Percentiles rank a stretch among this genome's conserved stretches.
Evolutionary conservation across 2,329 filamentous ascomycete genomes (phyloP).

Genomic region (Claviceps lovelessii): DNA sequence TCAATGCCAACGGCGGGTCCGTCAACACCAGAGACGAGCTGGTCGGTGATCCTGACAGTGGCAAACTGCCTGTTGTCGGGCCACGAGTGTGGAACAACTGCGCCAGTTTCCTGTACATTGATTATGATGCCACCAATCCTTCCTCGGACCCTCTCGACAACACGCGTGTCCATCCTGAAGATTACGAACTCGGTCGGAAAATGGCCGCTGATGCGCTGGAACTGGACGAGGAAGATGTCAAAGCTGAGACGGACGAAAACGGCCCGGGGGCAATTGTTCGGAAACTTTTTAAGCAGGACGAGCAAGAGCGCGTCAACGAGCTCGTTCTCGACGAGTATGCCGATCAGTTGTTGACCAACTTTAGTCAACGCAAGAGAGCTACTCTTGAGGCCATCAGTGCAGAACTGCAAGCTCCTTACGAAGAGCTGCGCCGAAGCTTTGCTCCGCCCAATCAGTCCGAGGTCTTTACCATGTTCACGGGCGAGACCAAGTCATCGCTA

Average conservation of each 20-base stretch:
- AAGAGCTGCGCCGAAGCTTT: conserved; percentile 79
- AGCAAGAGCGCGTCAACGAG: conserved; percentile 90
- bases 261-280: conserved; percentile 82
- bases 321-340: conserved; percentile 94
- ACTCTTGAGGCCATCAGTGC: conserved; percentile 93
- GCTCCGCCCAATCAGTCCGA: conserved; percentile 56
- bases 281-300: conserved; percentile 87
- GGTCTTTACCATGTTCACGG: conserved; percentile 92
- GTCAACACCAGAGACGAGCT: conserved; percentile 77
- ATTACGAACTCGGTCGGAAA: conserved; percentile 94
- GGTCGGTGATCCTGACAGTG: conserved; percentile 71
- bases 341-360: conserved; percentile 83
- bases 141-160: conserved; percentile 88
- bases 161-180: conserved; percentile 92
- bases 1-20: conserved; percentile 78
- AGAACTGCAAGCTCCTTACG: conserved; percentile 82
- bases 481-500: conserved; percentile 74
- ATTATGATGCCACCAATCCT: conserved; percentile 68
- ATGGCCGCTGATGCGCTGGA: conserved; percentile 96
- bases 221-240: conserved; percentile 94
- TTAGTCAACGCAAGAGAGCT: conserved; percentile 86
- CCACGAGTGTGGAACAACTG: conserved; percentile 93
- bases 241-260: conserved; percentile 81
- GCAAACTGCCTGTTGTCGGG: conserved; percentile 66
- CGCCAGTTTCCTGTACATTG: conserved; percentile 84